Evolutionary conservation across 208 protist species (phyloP), one percentile per base, ranked within the genome.

Genomic region (Trypanosoma mega): DNA sequence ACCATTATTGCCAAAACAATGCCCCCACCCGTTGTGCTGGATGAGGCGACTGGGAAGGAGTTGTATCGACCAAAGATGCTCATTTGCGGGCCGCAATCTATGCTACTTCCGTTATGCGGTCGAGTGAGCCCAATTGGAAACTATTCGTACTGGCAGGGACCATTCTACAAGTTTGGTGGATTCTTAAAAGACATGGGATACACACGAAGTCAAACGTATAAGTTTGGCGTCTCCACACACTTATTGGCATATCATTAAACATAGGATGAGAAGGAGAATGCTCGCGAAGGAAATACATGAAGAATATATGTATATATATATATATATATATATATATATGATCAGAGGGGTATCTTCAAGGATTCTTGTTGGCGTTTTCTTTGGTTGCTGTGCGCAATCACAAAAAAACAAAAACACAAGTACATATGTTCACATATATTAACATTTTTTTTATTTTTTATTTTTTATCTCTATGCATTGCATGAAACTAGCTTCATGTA

Each of bases 131-230:
- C 81, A 6, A 16, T 87, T 0, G 71, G 72, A 26, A 83, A 87
- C 56, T 78, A 76, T 43, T 73, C 69, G 1, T 95, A 95, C 68
- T 91, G 76, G 76, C 85, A 92, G 58, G 85, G 85, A 0, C 74
- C 74, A 12, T 80, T 81, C 27, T 88, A 82, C 58, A 78, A 79
- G 27, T 94, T 88, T 69, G 66, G 59, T 2, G 89, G 89, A 4
- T 85, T 95, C 57, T 51, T 95, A 26, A 81, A 82, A 44, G 85
- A 93, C 55, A 90, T 95, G 89, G 89, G 89, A 27, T 95, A 95
- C 66, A 63, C 43, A 16, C 73, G 81, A 14, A 62, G 59, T 34
- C 85, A 95, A 65, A 78, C 91, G 44, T 95, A 95, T 68, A 95
- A 92, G 68, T 95, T 95, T 61, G 89, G 89, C 14, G 82, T 90